Base-by-base conservation (phyloP, 495 filamentous ascomycete species). In the Cercophora samala region DNA sequence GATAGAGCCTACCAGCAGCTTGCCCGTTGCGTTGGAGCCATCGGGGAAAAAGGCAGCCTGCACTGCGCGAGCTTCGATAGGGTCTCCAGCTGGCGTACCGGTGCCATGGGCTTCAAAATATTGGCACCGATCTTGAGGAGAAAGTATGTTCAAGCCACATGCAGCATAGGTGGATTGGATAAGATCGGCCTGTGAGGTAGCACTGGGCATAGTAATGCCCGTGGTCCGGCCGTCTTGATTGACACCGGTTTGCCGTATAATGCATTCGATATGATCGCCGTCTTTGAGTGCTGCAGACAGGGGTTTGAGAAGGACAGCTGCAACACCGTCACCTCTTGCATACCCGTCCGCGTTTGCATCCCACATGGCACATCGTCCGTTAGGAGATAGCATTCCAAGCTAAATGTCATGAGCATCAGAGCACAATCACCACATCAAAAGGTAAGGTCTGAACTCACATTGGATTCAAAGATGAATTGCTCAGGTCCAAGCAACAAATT, bases 301-400 rank as follows among this genome's bases (percentile, higher is more conserved):
- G 11, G 65, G 70, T 73, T 91, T 91, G 0, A 92, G 42, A 2
- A 84, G 75, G 0, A 90, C 26, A 0, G 78, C 77, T 23, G 75
- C 78, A 13, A 89, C 67, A 0, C 82, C 88, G 64, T 92, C 89
- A 0, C 80, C 89, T 5, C 88, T 75, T 0, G 74, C 85, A 72
- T 88, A 91, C 0, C 89, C 89, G 72, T 88, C 78, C 5, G 88
- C 89, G 0, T 69, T 65, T 0, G 79, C 77, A 69, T 88, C 85
- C 68, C 88, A 92, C 8, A 83, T 84, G 32, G 83, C 77, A 55
- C 81, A 90, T 1, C 64, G 72, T 17, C 79, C 78, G 22, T 75
- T 73, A 8, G 77, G 68, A 13, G 75, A 76, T 26, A 84, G 66
- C 64, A 81, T 81, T 37, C 70, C 68, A 0, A 77, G 56, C 26